Conservation (phyloP, 805 yeast species). For the Kluyveromyces starmeri region DNA sequence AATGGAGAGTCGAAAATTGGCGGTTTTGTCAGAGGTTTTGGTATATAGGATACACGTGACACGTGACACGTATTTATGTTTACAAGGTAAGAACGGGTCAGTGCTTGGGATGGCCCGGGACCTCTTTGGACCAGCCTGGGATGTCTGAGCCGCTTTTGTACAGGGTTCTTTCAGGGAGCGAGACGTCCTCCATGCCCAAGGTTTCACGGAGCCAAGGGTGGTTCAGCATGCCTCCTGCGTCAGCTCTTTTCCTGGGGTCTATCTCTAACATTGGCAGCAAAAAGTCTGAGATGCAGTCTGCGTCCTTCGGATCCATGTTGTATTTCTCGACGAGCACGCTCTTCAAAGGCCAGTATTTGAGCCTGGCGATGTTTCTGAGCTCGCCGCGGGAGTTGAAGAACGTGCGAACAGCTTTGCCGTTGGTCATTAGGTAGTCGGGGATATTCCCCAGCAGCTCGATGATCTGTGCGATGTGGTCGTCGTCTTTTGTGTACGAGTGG, state of each 20-base stretch:
- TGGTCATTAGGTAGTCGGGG: constrained; percentile 49
- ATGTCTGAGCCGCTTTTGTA: constrained; percentile 83
- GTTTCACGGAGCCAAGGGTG: constrained; percentile 80
- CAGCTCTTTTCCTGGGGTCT: constrained; percentile 77
- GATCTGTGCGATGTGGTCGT: constrained; percentile 94
- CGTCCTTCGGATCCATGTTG: constrained; percentile 57
- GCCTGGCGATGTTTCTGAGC: constrained; percentile 65
- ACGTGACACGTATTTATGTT: too few species aligned
- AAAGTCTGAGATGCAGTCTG: constrained; percentile 66
- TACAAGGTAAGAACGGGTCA: too few species aligned
- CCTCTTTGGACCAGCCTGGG: constrained; percentile 81
- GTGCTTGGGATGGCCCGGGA: constrained; percentile 34
- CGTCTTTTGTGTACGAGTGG: constrained; percentile 73
- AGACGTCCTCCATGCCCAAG: constrained; percentile 60
- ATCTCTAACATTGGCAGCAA: constrained; percentile 72
- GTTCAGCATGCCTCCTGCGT: constrained; percentile 91
- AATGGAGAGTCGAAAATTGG: too few species aligned
- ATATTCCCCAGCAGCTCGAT: constrained; percentile 70
- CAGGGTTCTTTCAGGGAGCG: constrained; percentile 55
- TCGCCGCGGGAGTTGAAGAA: constrained; percentile 62
- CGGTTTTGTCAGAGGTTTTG: too few species aligned
- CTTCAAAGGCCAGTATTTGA: constrained; percentile 83
- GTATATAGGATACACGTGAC: too few species aligned
- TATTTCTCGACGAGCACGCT: constrained; percentile 83
- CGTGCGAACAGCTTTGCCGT: constrained; percentile 53